These are phyloP conservation scores for Lophiotrema nucula DNA, from an alignment of 495 filamentous ascomycete genomes.

Conservation along the genomic window DNA sequence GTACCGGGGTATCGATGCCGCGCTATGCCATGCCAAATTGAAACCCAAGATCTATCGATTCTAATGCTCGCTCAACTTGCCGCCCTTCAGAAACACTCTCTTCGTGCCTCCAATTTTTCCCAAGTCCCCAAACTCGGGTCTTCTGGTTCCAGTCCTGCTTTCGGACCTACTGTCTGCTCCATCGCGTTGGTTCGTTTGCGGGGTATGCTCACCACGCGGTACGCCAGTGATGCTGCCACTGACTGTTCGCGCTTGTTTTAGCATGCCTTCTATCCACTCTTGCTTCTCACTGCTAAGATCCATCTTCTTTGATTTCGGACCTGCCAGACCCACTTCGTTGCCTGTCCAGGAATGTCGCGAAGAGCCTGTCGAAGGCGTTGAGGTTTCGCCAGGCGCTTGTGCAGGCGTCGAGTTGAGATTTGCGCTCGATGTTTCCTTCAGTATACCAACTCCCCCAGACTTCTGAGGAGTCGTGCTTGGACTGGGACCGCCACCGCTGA, in stretches of 20 bases:
- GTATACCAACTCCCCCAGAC: not conserved
- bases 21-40: no score
- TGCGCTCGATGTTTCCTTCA: constrained; percentile 1
- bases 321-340: constrained; percentile 64
- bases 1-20: no score
- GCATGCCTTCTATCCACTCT: constrained; percentile 71
- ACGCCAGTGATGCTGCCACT: constrained; percentile 6
- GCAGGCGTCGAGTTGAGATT: constrained; percentile 44
- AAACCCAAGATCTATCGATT: no score
- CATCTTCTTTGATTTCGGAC: constrained; percentile 56
- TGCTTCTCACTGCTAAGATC: constrained; percentile 63
- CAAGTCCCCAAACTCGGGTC: constrained; percentile 35
- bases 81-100: constrained; percentile 35
- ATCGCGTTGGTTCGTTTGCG: not conserved
- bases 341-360: constrained; percentile 53
- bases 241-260: constrained; percentile 49
- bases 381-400: constrained; percentile 26
- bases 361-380: constrained; percentile 45
- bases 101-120: constrained; percentile 40
- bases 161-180: constrained; percentile 15
- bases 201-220: not conserved
- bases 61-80: no score
- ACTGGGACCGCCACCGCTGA: constrained; percentile 14
- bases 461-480: constrained; percentile 23
- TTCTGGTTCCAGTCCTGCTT: constrained; percentile 8